These are phyloP conservation scores for Micromonas pusilla DNA, from an alignment of 139 green algal genomes.

Conservation along the genomic window DNA sequence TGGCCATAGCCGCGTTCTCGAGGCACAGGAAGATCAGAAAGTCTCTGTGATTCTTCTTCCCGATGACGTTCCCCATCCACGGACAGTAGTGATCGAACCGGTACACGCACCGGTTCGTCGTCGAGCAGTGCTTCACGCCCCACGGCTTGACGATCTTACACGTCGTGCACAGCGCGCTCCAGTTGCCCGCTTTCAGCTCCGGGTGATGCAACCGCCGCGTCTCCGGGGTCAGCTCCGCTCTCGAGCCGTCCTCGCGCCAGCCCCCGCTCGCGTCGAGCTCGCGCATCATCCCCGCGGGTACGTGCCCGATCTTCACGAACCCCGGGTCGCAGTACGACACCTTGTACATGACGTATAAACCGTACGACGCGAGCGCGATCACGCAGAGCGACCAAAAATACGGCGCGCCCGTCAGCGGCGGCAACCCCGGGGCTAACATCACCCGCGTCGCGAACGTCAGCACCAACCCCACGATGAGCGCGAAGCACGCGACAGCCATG, in stretches of 20 bases:
- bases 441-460: slow-evolving; percentile 55
- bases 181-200: slow-evolving; percentile 75
- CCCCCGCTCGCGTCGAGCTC: too few relatives aligned
- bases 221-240: too few relatives aligned
- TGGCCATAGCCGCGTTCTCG: slow-evolving; percentile 62
- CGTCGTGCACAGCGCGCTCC: slow-evolving; percentile 79
- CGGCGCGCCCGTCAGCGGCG: slow-evolving; percentile 12
- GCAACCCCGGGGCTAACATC: slow-evolving; percentile 28
- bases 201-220: slow-evolving; percentile 78
- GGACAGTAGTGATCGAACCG: slow-evolving; percentile 94
- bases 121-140: slow-evolving; percentile 82
- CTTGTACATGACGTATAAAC: slow-evolving; percentile 30
- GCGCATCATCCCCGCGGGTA: too few relatives aligned
- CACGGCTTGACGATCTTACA: slow-evolving; percentile 86
- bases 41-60: slow-evolving; percentile 67
- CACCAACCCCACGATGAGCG: slow-evolving; percentile 60
- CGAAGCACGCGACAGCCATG: slow-evolving; percentile 73
- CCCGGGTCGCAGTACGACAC: slow-evolving; percentile 24
- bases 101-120: slow-evolving; percentile 68
- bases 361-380: slow-evolving; percentile 21
- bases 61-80: slow-evolving; percentile 72
- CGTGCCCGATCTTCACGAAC: slow-evolving; percentile 17
- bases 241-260: too few relatives aligned
- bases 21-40: slow-evolving; percentile 82
- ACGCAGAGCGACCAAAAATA: slow-evolving; percentile 9